Percentiles rank a stretch among this genome's conserved stretches.
These are phyloP conservation scores for Aeschynomene evenia DNA, from an alignment of 306 rosid genomes.

Conservation along the genomic window DNA sequence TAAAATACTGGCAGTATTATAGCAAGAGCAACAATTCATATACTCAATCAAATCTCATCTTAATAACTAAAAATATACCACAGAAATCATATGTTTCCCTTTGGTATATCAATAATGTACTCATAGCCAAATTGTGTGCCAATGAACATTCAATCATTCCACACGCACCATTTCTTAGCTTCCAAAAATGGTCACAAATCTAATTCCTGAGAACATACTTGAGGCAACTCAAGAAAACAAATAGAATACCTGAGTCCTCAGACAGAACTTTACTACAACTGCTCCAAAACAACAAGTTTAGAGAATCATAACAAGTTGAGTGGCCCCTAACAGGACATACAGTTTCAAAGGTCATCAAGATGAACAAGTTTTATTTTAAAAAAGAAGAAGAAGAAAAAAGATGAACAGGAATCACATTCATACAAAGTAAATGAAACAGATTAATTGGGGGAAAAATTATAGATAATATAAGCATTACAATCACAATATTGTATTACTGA, in stretches of 20 bases:
- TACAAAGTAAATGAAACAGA: neutral
- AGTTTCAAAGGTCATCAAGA: neutral
- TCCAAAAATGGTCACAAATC: neutral
- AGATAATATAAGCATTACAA: neutral
- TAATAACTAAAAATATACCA: conserved; percentile 9
- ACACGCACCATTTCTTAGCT: conserved; percentile 1
- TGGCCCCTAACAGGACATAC: conserved; percentile 1
- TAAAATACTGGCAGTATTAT: conserved; percentile 11
- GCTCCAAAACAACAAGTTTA: conserved; percentile 1
- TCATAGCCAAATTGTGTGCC: neutral
- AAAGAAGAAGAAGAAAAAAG: too few species aligned
- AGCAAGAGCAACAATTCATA: conserved; percentile 10
- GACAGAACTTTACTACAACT: conserved; percentile 2
- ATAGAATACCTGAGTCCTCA: neutral
- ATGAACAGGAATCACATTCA: conserved; percentile 5
- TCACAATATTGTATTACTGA: neutral
- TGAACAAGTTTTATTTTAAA: neutral
- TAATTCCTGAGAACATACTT: conserved; percentile 8
- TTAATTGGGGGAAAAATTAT: neutral
- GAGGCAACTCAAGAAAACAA: conserved; percentile 20
- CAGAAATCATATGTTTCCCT: conserved; percentile 8
- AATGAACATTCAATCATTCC: conserved; percentile 13
- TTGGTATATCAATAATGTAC: conserved; percentile 7
- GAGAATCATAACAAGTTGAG: conserved; percentile 9
- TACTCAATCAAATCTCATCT: conserved; percentile 24